Percentiles rank a stretch among this genome's conserved stretches.
These are phyloP conservation scores for Ophiostoma sp. DNA, from an alignment of 2,329 filamentous ascomycete genomes.

Conservation along the genomic window DNA sequence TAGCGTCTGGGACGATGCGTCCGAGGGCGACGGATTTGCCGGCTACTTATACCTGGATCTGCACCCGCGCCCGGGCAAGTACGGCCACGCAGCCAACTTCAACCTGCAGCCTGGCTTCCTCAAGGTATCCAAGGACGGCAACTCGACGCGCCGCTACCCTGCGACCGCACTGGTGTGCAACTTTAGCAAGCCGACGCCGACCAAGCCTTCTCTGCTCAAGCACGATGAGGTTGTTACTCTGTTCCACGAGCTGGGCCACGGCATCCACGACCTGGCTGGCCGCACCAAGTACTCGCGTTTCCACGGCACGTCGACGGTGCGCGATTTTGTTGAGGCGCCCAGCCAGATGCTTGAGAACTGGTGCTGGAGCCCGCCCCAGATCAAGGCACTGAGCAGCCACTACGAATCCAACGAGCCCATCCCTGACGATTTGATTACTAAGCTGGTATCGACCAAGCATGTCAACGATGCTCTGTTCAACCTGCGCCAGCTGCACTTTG, in stretches of 20 bases:
- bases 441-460: constrained; percentile 70
- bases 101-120: constrained; percentile 69
- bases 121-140: constrained; percentile 50
- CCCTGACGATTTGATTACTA: constrained; percentile 67
- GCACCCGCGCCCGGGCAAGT: constrained; percentile 75
- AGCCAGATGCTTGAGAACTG: constrained; percentile 72
- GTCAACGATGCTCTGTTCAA: constrained; percentile 78
- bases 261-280: constrained; percentile 63
- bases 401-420: constrained; percentile 66
- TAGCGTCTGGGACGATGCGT: constrained; percentile 73
- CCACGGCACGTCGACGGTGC: constrained; percentile 61
- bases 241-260: constrained; percentile 72
- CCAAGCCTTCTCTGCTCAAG: constrained; percentile 73
- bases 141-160: constrained; percentile 61
- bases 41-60: constrained; percentile 81
- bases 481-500: constrained; percentile 72
- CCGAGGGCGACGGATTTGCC: constrained; percentile 65
- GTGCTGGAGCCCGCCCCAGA: constrained; percentile 64
- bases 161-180: constrained; percentile 79
- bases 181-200: constrained; percentile 72
- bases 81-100: constrained; percentile 81
- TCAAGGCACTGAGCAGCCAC: constrained; percentile 65
- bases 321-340: constrained; percentile 67
- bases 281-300: constrained; percentile 59
- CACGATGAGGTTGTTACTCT: constrained; percentile 78